A percentile compares a stretch with the other conserved stretches of the same genome.
Evolutionary conservation across 2,329 filamentous ascomycete species (phyloP).

Genomic region (Neonectria hederae): DNA sequence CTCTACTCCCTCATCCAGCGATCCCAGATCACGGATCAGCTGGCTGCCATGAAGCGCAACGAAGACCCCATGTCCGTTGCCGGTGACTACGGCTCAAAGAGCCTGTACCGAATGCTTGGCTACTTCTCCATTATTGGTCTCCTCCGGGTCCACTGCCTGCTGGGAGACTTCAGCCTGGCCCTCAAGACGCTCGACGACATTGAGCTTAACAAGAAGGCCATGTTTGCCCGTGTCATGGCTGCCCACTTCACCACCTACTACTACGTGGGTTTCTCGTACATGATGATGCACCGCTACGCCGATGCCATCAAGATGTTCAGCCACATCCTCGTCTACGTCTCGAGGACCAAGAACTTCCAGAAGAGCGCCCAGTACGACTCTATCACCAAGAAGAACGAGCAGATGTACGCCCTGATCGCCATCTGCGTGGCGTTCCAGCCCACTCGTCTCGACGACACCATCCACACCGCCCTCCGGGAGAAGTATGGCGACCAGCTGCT

Average conservation of each 20-base stretch:
- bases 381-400: slow-evolving; percentile 99
- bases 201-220: slow-evolving; percentile 99
- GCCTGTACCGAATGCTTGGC: slow-evolving; percentile 96
- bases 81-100: slow-evolving; percentile 93
- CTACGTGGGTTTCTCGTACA: slow-evolving; percentile 99
- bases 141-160: slow-evolving; percentile 92
- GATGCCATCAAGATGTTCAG: slow-evolving; percentile 99
- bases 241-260: slow-evolving; percentile 99
- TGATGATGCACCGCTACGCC: slow-evolving; percentile 99
- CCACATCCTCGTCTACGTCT: slow-evolving; percentile 99
- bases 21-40: slow-evolving; percentile 97
- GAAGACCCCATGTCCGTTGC: slow-evolving; percentile 90
- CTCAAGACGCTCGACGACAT: slow-evolving; percentile 99
- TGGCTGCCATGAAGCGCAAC: slow-evolving; percentile 91
- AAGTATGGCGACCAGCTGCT: slow-evolving; percentile 99
- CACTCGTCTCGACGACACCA: slow-evolving; percentile 96
- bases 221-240: slow-evolving; percentile 99
- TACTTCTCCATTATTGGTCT: slow-evolving; percentile 99
- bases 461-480: slow-evolving; percentile 96
- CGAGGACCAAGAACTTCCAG: slow-evolving; percentile 99
- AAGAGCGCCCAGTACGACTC: slow-evolving; percentile 99
- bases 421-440: slow-evolving; percentile 99
- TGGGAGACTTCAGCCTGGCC: slow-evolving; percentile 97
- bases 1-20: slow-evolving; percentile 98
- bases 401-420: slow-evolving; percentile 99